Base-by-base conservation (phyloP, 441 rosid genomes). In the Populus hybrid region DNA sequence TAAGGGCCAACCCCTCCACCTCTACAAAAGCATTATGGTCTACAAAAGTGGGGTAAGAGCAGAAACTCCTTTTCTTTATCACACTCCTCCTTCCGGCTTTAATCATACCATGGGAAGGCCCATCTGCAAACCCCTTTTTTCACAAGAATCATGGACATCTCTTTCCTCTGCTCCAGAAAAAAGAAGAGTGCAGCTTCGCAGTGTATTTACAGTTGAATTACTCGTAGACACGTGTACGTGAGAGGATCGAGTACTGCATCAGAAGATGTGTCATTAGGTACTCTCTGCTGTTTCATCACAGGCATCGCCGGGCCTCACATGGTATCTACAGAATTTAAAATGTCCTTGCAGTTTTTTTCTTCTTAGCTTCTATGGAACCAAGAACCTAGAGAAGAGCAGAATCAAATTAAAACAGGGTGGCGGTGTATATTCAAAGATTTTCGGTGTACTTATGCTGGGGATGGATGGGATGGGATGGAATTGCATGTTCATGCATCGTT, bases 71-170 rank as follows among this genome's bases (percentile, higher is more conserved):
- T 46, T 38, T 28, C 34, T 65, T 81, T 53, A 57, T 81, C 78
- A 34, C 40, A 42, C 53, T 46, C 67, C 70, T 67, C 78, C 42
- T 67, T 26, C 84, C 79, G 81, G 76, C 75, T 81, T 83, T 83
- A 86, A 88, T 86, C 82, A 85, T 84, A 64, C 70, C 50, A 9
- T 63, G 78, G 34, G 75, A 64, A 84, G 85, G 7, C 82, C 85
- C 87, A 79, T 79, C 53, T 67, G 69, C 82, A 50, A 53, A 59
- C 18, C 2, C 18, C 59, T 72, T 82, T 82, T 75, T 74, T 76
- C 83, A 36, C 77, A 70, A 16, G 71, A 75, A 75, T 82, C 71
- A 73, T 76, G 69, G 34, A 46, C 42, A 46, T 46, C 74, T 65
- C 78, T 72, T 75, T 65, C 64, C 12, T 19, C 38, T 28, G 36